Evolutionary conservation across 2,329 filamentous ascomycete genomes (phyloP), one percentile per base, ranked within the genome.

Genomic region (Aureobasidium sp.): DNA sequence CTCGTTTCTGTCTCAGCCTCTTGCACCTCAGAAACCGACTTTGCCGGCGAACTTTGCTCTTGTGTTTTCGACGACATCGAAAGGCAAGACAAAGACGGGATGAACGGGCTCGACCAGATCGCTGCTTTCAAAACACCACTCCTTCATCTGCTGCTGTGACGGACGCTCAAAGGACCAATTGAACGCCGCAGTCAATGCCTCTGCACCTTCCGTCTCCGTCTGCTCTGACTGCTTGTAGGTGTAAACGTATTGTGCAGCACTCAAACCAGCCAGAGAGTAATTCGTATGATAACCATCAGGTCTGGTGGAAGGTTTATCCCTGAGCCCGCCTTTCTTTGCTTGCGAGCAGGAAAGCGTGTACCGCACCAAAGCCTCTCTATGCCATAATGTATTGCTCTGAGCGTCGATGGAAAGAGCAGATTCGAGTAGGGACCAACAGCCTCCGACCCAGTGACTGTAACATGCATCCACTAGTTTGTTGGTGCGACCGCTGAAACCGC

Each of bases 401-500:
- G 45, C 3, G 21, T 30, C 14, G 5, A 48, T 16, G 48, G 82
- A 82, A 62, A 94, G 76, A 59, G 87, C 87, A 62, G 90, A 90
- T 77, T 97, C 89, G 67, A 97, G 80, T 66, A 99, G 77, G 49
- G 93, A 88, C 90, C 92, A 99, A 77, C 92, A 97, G 60, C 89
- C 89, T 59, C 94, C 94, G 37, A 96, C 88, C 94, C 94, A 99
- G 75, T 97, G 93, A 72, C 90, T 96, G 78, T 99, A 99, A 77
- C 94, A 99, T 49, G 93, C 94, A 74, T 99, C 94, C 34, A 97
- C 94, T 36, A 99, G 82, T 77, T 99, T 99, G 80, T 97, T 97
- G 30, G 93, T 96, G 67, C 94, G 88, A 64, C 94, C 94, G 44
- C 90, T 89, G 71, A 96, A 92, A 39, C 94, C 94, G 66, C 92